These are phyloP conservation scores for Blastomyces emzantsi DNA, from an alignment of 2,329 filamentous ascomycete species.

Conservation along the genomic window DNA sequence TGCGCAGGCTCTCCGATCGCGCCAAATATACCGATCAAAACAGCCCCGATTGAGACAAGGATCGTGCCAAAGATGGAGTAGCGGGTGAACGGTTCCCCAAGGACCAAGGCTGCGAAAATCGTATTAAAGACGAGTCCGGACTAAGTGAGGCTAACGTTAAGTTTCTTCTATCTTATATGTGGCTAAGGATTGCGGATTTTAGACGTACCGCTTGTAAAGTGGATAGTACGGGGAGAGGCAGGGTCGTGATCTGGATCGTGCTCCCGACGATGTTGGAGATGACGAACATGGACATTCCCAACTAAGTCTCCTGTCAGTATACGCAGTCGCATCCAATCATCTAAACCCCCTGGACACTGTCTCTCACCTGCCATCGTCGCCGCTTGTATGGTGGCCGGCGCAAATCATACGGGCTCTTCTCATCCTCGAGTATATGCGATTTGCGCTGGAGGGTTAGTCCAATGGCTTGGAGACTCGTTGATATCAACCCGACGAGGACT, in stretches of 20 bases:
- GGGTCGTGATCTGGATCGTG: slow-evolving; percentile 92
- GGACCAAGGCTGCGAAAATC: slow-evolving; percentile 85
- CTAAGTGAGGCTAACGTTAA: slow-evolving; percentile 23
- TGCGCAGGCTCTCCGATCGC: slow-evolving; percentile 91
- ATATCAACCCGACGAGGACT: slow-evolving; percentile 84
- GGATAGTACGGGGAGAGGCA: slow-evolving; percentile 87
- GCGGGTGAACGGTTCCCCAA: slow-evolving; percentile 86
- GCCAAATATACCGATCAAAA: slow-evolving; percentile 87
- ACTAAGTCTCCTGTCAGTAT: slow-evolving; percentile 26
- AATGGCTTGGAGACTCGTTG: slow-evolving; percentile 88
- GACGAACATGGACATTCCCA: slow-evolving; percentile 96
- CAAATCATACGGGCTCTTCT: slow-evolving; percentile 69
- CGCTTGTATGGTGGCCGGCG: slow-evolving; percentile 81
- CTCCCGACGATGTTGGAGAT: slow-evolving; percentile 89
- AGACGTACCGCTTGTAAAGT: slow-evolving; percentile 68
- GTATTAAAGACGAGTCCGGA: slow-evolving; percentile 98
- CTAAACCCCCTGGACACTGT: not conserved
- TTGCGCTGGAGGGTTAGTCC: slow-evolving; percentile 95
- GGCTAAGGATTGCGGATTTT: slow-evolving; percentile 2
- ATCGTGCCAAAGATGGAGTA: slow-evolving; percentile 88
- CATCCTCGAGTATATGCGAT: slow-evolving; percentile 95
- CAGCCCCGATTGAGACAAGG: slow-evolving; percentile 78
- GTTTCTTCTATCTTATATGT: not conserved
- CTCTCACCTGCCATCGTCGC: slow-evolving; percentile 71
- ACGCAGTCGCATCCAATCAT: slow-evolving; percentile 14